Percentiles rank a stretch among this genome's conserved stretches.
Evolutionary conservation across 139 green algal genomes (phyloP).

Genomic region (Asterochloris sp.): DNA sequence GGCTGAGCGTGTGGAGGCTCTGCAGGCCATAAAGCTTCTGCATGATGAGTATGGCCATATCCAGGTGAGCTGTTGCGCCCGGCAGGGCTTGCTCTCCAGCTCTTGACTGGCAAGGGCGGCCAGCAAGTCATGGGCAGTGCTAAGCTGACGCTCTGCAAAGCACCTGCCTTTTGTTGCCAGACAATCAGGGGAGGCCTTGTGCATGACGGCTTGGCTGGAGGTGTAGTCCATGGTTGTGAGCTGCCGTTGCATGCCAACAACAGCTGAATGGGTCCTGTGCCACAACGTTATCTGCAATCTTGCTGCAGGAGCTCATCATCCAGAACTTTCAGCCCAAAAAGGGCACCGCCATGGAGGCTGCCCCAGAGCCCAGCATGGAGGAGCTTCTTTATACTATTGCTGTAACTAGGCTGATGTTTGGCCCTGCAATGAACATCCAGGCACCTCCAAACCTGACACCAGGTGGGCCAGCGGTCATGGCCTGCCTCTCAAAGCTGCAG

Average conservation of each 20-base stretch:
- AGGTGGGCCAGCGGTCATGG: neutral
- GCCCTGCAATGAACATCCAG: constrained; percentile 67
- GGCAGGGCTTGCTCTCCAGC: neutral
- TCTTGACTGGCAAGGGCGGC: neutral
- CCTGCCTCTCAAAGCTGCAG: neutral
- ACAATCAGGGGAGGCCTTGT: too few species aligned
- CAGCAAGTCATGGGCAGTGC: too few species aligned
- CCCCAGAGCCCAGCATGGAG: constrained; percentile 47
- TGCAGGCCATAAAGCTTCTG: constrained; percentile 51
- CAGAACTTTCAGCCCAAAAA: constrained; percentile 83
- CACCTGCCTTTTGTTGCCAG: too few species aligned
- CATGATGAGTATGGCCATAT: constrained; percentile 65
- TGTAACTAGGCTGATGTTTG: constrained; percentile 74
- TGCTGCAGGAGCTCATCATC: constrained; percentile 80
- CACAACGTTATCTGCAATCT: too few species aligned
- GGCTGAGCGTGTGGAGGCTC: constrained; percentile 52
- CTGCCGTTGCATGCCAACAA: neutral
- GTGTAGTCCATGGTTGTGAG: too few species aligned
- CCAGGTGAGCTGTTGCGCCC: constrained; percentile 22
- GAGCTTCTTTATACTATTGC: constrained; percentile 78
- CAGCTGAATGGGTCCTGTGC: neutral
- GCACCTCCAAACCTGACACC: constrained; percentile 83
- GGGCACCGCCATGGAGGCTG: constrained; percentile 61
- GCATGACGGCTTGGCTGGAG: too few species aligned
- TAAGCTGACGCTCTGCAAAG: too few species aligned